phyloP scores from a whole-genome alignment of 495 filamentous ascomycete species.

The Apodospora peruviana region DNA sequence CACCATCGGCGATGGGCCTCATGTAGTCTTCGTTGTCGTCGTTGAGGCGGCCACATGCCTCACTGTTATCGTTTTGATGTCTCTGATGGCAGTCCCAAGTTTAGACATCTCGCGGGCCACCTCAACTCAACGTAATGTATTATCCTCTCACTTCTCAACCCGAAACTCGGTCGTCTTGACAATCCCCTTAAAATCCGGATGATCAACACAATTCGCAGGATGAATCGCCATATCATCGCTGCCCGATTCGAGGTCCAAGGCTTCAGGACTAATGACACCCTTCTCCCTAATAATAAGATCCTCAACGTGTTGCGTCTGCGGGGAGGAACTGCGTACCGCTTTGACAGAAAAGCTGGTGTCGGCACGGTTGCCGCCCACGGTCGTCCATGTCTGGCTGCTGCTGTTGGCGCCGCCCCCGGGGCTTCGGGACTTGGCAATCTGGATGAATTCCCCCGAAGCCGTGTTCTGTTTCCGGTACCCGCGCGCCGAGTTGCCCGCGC shows the following conservation, averaged over 20 bases:
- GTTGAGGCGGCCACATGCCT: too few relatives aligned
- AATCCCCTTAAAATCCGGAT: conserved; percentile 12
- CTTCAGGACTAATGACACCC: neutral
- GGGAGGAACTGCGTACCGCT: neutral
- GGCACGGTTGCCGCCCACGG: conserved; percentile 1
- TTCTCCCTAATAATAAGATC: neutral
- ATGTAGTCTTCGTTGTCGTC: too few relatives aligned
- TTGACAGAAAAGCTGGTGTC: conserved; percentile 5
- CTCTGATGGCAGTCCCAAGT: too few relatives aligned
- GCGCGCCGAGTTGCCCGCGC: conserved; percentile 1
- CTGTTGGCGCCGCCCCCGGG: neutral
- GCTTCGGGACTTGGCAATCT: conserved; percentile 1
- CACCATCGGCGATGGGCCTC: too few relatives aligned
- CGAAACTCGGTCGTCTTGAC: conserved; percentile 14
- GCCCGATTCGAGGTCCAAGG: neutral
- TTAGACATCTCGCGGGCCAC: too few relatives aligned
- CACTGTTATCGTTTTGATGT: too few relatives aligned
- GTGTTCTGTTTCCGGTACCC: conserved; percentile 8
- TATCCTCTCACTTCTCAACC: conserved; percentile 16
- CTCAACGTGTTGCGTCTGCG: neutral
- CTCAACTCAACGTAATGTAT: too few relatives aligned
- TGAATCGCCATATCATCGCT: conserved; percentile 7
- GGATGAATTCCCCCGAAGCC: conserved; percentile 5
- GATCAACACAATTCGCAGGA: neutral
- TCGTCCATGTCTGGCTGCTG: conserved; percentile 3